Conservation (phyloP, 23 red algal genomes). For the Gracilaria vermiculophylla region DNA sequence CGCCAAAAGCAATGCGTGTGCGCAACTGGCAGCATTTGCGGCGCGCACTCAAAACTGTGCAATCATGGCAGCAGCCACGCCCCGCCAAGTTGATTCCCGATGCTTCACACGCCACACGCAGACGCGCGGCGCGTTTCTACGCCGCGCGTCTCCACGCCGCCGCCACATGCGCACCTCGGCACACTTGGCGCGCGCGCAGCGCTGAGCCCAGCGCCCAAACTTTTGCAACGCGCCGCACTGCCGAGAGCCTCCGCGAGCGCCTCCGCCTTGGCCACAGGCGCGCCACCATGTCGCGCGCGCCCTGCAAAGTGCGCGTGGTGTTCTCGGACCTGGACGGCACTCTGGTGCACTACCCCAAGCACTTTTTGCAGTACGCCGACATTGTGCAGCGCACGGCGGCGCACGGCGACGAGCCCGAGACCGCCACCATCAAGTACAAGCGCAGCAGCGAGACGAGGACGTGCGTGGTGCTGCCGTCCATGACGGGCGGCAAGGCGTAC, state of each 20-base stretch:
- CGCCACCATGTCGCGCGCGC: neutral
- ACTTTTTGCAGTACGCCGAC: constrained; percentile 48
- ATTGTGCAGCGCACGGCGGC: too few relatives aligned
- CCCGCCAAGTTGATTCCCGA: too few relatives aligned
- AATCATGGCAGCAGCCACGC: too few relatives aligned
- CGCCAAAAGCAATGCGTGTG: too few relatives aligned
- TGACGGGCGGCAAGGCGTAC: constrained; percentile 63
- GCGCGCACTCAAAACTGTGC: too few relatives aligned
- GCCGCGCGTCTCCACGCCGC: neutral
- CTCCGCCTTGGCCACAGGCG: neutral
- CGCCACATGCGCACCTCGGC: neutral
- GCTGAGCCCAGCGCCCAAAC: neutral
- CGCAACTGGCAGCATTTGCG: too few relatives aligned
- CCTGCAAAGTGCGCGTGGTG: constrained; percentile 38
- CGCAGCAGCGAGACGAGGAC: constrained; percentile 21
- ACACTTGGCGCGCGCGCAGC: neutral
- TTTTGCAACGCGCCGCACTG: too few relatives aligned
- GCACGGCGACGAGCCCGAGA: neutral
- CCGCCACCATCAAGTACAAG: constrained; percentile 68
- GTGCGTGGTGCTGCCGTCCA: constrained; percentile 61
- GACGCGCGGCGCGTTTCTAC: neutral
- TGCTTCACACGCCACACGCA: neutral
- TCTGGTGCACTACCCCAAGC: constrained; percentile 85
- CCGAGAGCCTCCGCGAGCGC: too few relatives aligned
- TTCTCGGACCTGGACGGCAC: constrained; percentile 97